Percentiles rank a stretch among this genome's conserved stretches.
These are phyloP conservation scores for Lactarius hengduanensis DNA, from an alignment of 768 basidiomycete species.

Conservation along the genomic window DNA sequence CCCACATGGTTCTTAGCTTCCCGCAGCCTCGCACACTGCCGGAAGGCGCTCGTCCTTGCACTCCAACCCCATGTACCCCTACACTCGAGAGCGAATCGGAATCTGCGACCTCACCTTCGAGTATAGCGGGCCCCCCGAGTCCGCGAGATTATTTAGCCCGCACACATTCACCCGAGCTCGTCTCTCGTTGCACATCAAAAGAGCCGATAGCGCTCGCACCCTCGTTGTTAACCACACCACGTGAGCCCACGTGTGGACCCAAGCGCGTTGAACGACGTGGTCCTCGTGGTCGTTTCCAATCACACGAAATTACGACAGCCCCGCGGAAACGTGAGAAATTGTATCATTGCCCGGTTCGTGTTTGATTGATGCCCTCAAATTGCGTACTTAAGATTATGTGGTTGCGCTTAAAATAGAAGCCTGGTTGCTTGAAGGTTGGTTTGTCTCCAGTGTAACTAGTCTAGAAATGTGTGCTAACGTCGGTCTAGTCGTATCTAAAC, in stretches of 20 bases:
- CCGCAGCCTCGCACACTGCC: slow-evolving; percentile 36
- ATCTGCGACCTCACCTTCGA: slow-evolving; percentile 17
- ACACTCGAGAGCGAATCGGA: slow-evolving; percentile 22
- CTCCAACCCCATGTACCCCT: slow-evolving; percentile 19
- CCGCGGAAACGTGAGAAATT: slow-evolving; percentile 30
- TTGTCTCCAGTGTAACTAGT: neutral
- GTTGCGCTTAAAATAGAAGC: slow-evolving; percentile 32
- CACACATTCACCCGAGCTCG: slow-evolving; percentile 2
- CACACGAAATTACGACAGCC: slow-evolving; percentile 21
- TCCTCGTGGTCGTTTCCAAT: slow-evolving; percentile 29
- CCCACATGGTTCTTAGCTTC: slow-evolving; percentile 35
- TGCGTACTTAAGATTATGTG: slow-evolving; percentile 4
- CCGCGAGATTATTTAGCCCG: slow-evolving; percentile 21
- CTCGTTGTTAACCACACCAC: slow-evolving; percentile 22
- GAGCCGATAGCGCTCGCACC: slow-evolving; percentile 27
- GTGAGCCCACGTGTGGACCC: slow-evolving; percentile 22
- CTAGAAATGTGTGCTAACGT: slow-evolving; percentile 16
- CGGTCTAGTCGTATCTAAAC: slow-evolving; percentile 54
- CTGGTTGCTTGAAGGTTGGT: slow-evolving; percentile 54
- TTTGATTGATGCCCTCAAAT: neutral
- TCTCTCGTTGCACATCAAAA: slow-evolving; percentile 7
- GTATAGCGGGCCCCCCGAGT: slow-evolving; percentile 18
- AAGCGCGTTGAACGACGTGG: slow-evolving; percentile 26
- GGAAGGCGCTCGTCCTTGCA: slow-evolving; percentile 24
- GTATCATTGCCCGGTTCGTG: slow-evolving; percentile 28